Base-by-base conservation (phyloP, 345 rosid genomes). In the Citrus sp. region DNA sequence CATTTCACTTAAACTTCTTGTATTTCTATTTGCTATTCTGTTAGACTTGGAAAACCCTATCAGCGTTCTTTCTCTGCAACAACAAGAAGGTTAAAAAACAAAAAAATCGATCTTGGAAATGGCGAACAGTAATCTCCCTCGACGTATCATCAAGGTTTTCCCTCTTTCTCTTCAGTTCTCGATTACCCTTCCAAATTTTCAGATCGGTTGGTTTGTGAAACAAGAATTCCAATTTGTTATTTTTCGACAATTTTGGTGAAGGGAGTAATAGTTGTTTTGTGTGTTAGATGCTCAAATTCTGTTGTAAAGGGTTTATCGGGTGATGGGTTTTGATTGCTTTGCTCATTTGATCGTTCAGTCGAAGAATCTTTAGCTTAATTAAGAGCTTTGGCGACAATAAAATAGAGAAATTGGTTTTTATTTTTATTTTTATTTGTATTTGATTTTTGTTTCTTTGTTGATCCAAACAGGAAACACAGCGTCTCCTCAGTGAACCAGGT, bases 401-500 rank as follows among this genome's bases (percentile, higher is more conserved):
- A 24, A 68, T 38, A 25, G 71, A 49, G 40, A 42, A 62, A 55
- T 49, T 70, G 24, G 51, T 3, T 32, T 27, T 64, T n/a, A n/a
- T n/a, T n/a, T 19, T 56, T 10, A 18, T 55, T 56, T 19, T n/a
- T 59, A 58, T 42, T 22, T 27, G 30, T 81, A 42, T 65, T 76
- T 19, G 21, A 59, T 19, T 24, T 42, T 75, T 4, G n/a, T 56
- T 77, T 40, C 22, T 64, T 80, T 55, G 40, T 73, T 64, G 78
- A 77, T 83, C 77, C 65, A 60, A 49, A 67, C 87, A 96, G 98
- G 99, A 96, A 90, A 96, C 99, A 34, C 98, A 94, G 77, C 98
- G 99, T 76, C 95, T 96, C 37, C 99, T 96, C 82, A 96, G 98
- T 79, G 99, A 96, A 83, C 99, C 99, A 59, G 99, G 99, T 93